A percentile compares a stretch with the other conserved stretches of the same genome.
These are phyloP conservation scores for Hippophae gyantsensis DNA, from an alignment of 306 rosid species.

Conservation along the genomic window DNA sequence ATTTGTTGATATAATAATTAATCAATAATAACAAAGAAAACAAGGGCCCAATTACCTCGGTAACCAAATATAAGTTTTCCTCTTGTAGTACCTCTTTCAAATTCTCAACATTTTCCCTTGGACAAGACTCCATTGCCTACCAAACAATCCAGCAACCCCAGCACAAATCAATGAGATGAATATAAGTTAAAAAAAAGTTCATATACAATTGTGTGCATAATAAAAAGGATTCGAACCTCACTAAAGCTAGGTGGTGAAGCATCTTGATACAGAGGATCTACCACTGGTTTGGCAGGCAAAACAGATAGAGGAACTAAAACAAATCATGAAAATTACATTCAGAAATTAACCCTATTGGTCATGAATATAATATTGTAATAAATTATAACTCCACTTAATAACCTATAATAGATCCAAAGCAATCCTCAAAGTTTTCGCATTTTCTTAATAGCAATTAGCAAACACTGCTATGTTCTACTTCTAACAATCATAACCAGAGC, in stretches of 20 bases:
- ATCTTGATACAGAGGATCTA: constrained; percentile 40
- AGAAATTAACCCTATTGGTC: too few species aligned
- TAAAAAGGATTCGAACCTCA: constrained; percentile 33
- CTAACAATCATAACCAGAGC: too few species aligned
- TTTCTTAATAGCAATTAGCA: too few species aligned
- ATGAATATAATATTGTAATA: too few species aligned
- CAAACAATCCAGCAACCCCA: constrained; percentile 8
- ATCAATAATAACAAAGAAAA: background rate
- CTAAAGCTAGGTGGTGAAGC: constrained; percentile 23
- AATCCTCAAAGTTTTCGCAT: too few species aligned
- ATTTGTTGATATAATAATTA: too few species aligned
- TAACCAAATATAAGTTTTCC: constrained; percentile 60
- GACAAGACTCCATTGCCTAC: constrained; percentile 54
- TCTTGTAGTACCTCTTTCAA: constrained; percentile 49
- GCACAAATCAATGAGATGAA: background rate
- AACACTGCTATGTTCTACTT: too few species aligned
- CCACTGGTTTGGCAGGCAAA: constrained; percentile 46
- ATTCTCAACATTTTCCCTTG: constrained; percentile 35
- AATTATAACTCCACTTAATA: too few species aligned
- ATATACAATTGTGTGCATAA: background rate
- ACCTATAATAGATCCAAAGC: too few species aligned
- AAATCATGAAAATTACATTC: too few species aligned
- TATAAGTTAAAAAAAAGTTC: background rate
- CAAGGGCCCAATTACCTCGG: constrained; percentile 46
- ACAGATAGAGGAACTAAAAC: constrained; percentile 49